phyloP scores from a whole-genome alignment of 2,329 filamentous ascomycete species.

The Hortaea werneckii region DNA sequence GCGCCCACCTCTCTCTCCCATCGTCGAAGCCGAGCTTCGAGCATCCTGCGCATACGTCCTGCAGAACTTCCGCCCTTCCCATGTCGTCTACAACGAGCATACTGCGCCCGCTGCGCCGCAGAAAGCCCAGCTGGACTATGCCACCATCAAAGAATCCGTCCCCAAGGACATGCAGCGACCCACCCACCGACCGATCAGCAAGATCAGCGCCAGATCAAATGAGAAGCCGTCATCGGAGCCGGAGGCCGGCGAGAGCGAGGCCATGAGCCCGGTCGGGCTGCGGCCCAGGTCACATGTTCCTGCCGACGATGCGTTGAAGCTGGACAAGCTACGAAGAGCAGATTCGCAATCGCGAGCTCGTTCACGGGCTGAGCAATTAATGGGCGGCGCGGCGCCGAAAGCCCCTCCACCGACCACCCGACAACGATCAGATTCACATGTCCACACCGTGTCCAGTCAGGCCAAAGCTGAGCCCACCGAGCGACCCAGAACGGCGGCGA shows the following conservation, averaged over 20 bases:
- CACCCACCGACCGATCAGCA: conserved; percentile 2
- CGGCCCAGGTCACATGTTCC: conserved; percentile 9
- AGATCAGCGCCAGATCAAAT: conserved; percentile 3
- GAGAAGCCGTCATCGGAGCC: conserved; percentile 6
- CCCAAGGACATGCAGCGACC: conserved; percentile 1
- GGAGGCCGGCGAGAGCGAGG: conserved; percentile 2
- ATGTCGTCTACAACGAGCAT: conserved; percentile 24
- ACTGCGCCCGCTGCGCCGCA: conserved; percentile 7
- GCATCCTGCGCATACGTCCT: conserved; percentile 36
- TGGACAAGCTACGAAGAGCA: conserved; percentile 1
- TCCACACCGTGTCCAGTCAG: conserved; percentile 14
- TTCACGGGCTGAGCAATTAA: conserved; percentile 19
- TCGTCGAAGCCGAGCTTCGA: conserved; percentile 36
- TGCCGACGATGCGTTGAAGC: conserved; percentile 14
- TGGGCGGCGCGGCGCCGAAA: conserved; percentile 11
- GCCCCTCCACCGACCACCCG: conserved; percentile 1
- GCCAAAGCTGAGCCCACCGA: conserved; percentile 24
- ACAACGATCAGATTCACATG: conserved; percentile 15
- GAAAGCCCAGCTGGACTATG: conserved; percentile 25
- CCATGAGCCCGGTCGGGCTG: conserved; percentile 10
- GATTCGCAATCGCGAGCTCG: conserved; percentile 9
- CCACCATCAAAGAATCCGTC: conserved; percentile 16
- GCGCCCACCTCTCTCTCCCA: conserved; percentile 32
- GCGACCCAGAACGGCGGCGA: conserved; percentile 14
- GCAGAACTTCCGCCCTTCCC: conserved; percentile 27